Evolutionary conservation across 1,284 basidiomycete species (phyloP), one percentile per base, ranked within the genome.

Genomic region (Boletus smithii): DNA sequence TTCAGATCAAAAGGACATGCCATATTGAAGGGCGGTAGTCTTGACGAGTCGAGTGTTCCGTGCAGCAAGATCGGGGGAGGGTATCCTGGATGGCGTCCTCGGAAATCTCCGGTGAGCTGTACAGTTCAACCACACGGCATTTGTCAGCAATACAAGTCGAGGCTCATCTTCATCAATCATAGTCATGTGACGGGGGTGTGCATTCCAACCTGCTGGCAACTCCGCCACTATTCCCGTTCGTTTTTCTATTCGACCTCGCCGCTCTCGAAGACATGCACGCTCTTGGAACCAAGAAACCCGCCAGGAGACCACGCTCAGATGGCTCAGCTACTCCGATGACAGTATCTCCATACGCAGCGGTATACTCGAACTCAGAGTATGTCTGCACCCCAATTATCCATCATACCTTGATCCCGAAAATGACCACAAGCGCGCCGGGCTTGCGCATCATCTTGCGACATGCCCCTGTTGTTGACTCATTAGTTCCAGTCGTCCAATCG

Each of bases 21-120:
- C 59, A 65, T 61, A 35, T 57, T 44, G 34, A 46, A 50, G 42
- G 30, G 42, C 23, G 41, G 37, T 33, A 1, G 50, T 51, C 47
- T 55, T 46, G 54, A 51, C 29, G 48, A 37, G 60, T 48, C 26
- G 39, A 49, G 24, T 27, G 46, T 37, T 27, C 8, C 24, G 33
- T 20, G n/a, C 14, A 32, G 43, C 11, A 48, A n/a, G 30, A 34
- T 54, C 14, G 13, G 4, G 18, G 11, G 33, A 20, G 27, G 22
- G 30, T 8, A 34, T 8, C 7, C 7, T 29, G 16, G 33, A 14
- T 40, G 35, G 33, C 1, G 18, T 32, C 3, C 7, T 46, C 58
- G 59, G 59, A 47, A 34, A 50, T 61, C 50, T 54, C 59, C 59
- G 59, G 56, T 61, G 22, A 26, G 57, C 62, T 61, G 37, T 61